Base-by-base conservation (phyloP, 2,329 filamentous ascomycete species). In the Fusarium floridanum region DNA sequence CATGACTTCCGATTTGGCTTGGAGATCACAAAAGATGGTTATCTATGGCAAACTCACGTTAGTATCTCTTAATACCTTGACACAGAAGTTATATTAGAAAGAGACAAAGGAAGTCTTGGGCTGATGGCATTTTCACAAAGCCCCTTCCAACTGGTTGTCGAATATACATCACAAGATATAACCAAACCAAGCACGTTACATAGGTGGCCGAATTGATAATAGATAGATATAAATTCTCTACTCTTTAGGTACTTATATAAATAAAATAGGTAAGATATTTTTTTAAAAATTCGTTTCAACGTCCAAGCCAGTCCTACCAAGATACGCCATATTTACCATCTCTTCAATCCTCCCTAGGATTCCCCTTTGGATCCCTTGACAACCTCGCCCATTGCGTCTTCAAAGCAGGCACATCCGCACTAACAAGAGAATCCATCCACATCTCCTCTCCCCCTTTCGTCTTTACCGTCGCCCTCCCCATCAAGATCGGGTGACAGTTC, bases 401-500 rank as follows among this genome's bases (percentile, higher is more conserved):
- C 62, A 85, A 67, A 22, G 70, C 68, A 8, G 79, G 77, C 32
- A 69, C 76, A 61, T 83, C 75, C 0, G 80, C 80, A 57, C 71
- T 79, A 1, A 85, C 83, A 41, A 85, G 76, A 2, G 81, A 74
- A 24, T 80, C 82, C 22, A 78, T 73, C 82, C 82, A 85, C 17
- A 61, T 73, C 57, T 78, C 75, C 20, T 74, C 75, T 7, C 72
- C 77, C 17, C 76, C 70, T 0, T 37, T 68, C 8, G 77, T 76
- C 64, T 68, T 76, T 22, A 82, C 77, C 10, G 75, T 68, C 0
- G 77, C 75, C 4, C 72, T 73, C 2, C 83, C 85, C 60, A 86
- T 66, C 41, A 85, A 62, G 6, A 80, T 68, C 1, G 85, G 85
- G 63, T 75, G 79, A 72, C 83, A 84, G 68, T 88, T 86, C 9